Conservation (phyloP, 176 grass and related monocot species). For the Oryza meyeriana region DNA sequence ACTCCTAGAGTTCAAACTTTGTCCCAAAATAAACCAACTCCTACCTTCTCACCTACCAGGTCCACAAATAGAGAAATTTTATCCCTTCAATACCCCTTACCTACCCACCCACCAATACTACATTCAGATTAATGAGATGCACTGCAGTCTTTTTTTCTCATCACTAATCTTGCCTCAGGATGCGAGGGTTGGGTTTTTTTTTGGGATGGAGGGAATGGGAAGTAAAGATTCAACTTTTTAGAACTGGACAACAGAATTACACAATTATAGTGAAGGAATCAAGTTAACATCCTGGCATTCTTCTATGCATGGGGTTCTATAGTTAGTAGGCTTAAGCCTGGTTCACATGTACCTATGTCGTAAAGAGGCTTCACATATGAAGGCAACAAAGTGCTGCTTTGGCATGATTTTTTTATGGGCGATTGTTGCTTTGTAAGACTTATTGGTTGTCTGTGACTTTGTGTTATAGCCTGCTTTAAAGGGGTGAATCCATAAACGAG, state of each 20-base stretch:
- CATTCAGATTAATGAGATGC: too few relatives aligned
- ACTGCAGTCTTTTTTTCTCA: too few relatives aligned
- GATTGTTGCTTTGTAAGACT: neutral
- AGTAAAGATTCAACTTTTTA: slow-evolving; percentile 1
- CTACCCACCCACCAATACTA: too few relatives aligned
- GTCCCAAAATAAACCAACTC: too few relatives aligned
- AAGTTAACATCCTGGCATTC: neutral
- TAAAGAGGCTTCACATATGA: slow-evolving; percentile 7
- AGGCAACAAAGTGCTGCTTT: neutral
- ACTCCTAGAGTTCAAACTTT: too few relatives aligned
- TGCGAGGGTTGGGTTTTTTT: too few relatives aligned
- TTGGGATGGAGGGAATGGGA: neutral
- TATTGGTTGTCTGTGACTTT: neutral
- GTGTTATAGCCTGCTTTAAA: neutral
- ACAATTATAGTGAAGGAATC: neutral
- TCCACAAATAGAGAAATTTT: too few relatives aligned
- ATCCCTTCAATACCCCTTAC: too few relatives aligned
- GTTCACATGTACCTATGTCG: neutral
- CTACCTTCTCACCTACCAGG: too few relatives aligned
- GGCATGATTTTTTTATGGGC: neutral
- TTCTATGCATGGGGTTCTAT: too few relatives aligned
- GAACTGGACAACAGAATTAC: slow-evolving; percentile 16
- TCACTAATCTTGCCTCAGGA: too few relatives aligned
- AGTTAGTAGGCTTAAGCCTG: neutral
- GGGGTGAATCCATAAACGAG: neutral